Conservation (phyloP, 2,329 filamentous ascomycete species). For the Cladosporium sp. region DNA sequence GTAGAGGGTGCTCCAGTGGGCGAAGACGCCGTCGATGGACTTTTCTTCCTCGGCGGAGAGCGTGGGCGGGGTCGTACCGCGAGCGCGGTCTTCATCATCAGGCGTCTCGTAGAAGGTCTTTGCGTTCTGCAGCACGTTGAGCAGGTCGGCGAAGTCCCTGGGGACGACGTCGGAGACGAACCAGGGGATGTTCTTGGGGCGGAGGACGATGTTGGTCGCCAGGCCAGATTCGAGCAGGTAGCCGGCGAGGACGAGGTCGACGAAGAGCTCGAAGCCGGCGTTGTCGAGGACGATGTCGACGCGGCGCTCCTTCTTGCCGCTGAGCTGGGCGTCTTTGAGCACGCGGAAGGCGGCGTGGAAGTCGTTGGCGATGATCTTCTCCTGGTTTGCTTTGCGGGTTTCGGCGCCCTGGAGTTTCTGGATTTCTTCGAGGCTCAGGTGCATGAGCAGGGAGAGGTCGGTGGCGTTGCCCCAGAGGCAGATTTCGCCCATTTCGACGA, state of each 20-base stretch:
- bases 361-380: conserved; percentile 90
- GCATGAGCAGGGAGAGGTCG: conserved; percentile 84
- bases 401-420: conserved; percentile 90
- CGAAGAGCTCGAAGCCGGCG: conserved; percentile 93
- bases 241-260: conserved; percentile 86
- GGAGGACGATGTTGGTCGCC: conserved; percentile 80
- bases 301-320: conserved; percentile 65
- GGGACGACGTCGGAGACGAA: conserved; percentile 95
- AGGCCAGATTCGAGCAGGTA: conserved; percentile 81
- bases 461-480: conserved; percentile 97
- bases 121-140: conserved; percentile 73
- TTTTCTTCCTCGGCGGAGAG: conserved; percentile 63
- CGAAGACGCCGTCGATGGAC: conserved; percentile 71
- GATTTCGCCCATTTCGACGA: conserved; percentile 91
- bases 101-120: conserved; percentile 72
- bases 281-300: conserved; percentile 97
- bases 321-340: conserved; percentile 60
- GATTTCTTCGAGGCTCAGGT: conserved; percentile 89
- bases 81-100: conserved; percentile 58
- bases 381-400: conserved; percentile 78
- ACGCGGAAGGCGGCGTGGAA: conserved; percentile 65
- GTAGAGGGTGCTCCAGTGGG: conserved; percentile 74
- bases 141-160: conserved; percentile 74
- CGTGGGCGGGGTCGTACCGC: conserved; percentile 53
- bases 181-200: conserved; percentile 95